Conservation (phyloP, 306 rosid species). For the Gynostemma pentaphyllum region DNA sequence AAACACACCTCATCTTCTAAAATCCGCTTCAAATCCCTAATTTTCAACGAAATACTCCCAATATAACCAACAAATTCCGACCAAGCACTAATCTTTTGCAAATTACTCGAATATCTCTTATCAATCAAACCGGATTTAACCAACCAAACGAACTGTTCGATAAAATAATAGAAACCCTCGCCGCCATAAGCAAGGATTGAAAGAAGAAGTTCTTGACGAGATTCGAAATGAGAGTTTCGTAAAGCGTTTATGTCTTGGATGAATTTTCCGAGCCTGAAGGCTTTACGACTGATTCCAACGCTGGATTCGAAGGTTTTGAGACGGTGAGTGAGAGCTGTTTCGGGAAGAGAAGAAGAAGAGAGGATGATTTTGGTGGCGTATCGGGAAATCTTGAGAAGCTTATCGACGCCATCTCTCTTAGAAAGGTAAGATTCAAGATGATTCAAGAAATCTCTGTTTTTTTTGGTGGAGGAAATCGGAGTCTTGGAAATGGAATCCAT, state of each 20-base stretch:
- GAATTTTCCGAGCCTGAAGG: constrained; percentile 85
- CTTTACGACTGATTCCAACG: constrained; percentile 82
- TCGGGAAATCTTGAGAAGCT: constrained; percentile 75
- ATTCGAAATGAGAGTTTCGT: constrained; percentile 26
- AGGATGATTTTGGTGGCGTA: constrained; percentile 65
- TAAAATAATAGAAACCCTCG: constrained; percentile 64
- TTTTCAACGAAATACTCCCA: constrained; percentile 45
- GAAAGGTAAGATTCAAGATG: constrained; percentile 77
- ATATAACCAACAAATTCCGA: constrained; percentile 42
- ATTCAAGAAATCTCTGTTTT: constrained; percentile 42
- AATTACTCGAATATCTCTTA: constrained; percentile 17
- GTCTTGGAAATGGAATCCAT: constrained; percentile 10
- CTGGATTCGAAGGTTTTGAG: constrained; percentile 76
- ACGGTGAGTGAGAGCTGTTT: constrained; percentile 32
- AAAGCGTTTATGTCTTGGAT: constrained; percentile 77
- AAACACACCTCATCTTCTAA: constrained; percentile 42
- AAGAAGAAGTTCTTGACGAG: constrained; percentile 17
- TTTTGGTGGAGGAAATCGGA: constrained; percentile 10
- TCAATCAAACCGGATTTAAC: constrained; percentile 60
- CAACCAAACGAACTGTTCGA: constrained; percentile 85
- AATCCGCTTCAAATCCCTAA: constrained; percentile 39
- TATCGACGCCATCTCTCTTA: constrained; percentile 89
- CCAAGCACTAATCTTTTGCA: constrained; percentile 44
- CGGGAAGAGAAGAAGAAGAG: constrained; percentile 42
- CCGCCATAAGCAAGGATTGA: constrained; percentile 60